Conservation (phyloP, 495 filamentous ascomycete species). For the Neurospora sp. region DNA sequence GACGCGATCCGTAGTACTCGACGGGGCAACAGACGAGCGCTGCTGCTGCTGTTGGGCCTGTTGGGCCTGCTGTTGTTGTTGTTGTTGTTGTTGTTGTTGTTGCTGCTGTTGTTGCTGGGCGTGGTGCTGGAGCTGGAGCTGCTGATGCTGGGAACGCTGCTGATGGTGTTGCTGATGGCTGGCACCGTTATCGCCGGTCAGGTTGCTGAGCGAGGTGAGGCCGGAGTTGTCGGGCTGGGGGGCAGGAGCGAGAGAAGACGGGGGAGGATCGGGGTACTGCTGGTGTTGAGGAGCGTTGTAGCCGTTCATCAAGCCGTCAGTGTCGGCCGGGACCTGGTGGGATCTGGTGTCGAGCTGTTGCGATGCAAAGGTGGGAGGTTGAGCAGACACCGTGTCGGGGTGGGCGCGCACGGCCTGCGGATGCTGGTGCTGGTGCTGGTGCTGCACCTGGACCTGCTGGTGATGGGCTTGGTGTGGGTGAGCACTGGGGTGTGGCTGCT, state of each 20-base stretch:
- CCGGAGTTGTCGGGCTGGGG: constrained; percentile 16
- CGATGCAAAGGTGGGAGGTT: constrained; percentile 17
- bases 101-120: constrained; percentile 9
- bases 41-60: constrained; percentile 17
- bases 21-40: constrained; percentile 9
- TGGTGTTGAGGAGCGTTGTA: constrained; percentile 18
- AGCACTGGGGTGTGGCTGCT: constrained; percentile 4
- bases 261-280: constrained; percentile 20
- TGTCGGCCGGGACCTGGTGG: constrained; percentile 19
- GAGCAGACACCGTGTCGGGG: constrained; percentile 21
- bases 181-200: constrained; percentile 11
- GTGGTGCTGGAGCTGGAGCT: constrained; percentile 8
- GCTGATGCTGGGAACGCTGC: constrained; percentile 12
- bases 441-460: neutral
- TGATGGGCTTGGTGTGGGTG: constrained; percentile 1
- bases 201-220: constrained; percentile 14
- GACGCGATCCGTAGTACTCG: constrained; percentile 18
- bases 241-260: constrained; percentile 13
- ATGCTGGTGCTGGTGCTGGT: constrained; percentile 4
- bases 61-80: constrained; percentile 13
- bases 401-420: constrained; percentile 20
- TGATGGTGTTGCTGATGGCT: constrained; percentile 9
- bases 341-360: constrained; percentile 22
- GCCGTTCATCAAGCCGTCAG: constrained; percentile 23
- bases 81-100: constrained; percentile 8